Evolutionary conservation across 169 alveolate species (phyloP), one percentile per base, ranked within the genome.

Genomic region (Eimeria necatrix): DNA sequence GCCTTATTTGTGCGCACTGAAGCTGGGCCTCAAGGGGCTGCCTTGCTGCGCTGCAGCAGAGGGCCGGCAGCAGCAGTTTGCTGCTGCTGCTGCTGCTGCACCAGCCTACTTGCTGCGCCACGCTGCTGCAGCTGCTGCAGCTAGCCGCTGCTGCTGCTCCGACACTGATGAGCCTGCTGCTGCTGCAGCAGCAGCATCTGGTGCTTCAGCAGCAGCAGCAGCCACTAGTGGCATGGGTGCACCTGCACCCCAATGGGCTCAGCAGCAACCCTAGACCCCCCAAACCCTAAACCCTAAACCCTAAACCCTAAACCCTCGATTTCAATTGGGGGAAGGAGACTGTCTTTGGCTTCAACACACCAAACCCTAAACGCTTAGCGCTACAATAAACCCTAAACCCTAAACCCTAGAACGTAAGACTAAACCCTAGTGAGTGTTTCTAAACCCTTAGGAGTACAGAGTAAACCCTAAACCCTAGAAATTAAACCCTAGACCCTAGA

Each of bases 201-300:
- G 41, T 12, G n/a, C 74, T 12, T n/a, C 74, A 2, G 74, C 74
- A 61, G 74, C 74, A 61, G 74, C 74, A 61, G 74, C 74, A 61
- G 74, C n/a, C 12, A 20, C 22, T 61, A 7, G 22, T 6, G 14
- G 22, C 41, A n/a, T 61, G 14, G 74, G 7, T 26, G 74, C 8
- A 61, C 74, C 41, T 61, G n/a, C 74, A 61, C 74, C 74, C 74
- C n/a, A 14, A 14, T n/a, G 24, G 74, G n/a, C n/a, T n/a, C n/a
- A n/a, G 24, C n/a, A 12, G n/a, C 8, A 20, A 1, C 74, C n/a
- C n/a, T 53, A 53, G 12, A 53, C 20, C 7, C 12, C 12, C 12
- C 12, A 53, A n/a, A n/a, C n/a, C 64, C 74, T 61, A 61, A 61
- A 61, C 74, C 74, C 74, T 61, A 61, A 61, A 61, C 74, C 74